Conservation (phyloP, 1,284 basidiomycete species). For the Golubevia pallescens region DNA sequence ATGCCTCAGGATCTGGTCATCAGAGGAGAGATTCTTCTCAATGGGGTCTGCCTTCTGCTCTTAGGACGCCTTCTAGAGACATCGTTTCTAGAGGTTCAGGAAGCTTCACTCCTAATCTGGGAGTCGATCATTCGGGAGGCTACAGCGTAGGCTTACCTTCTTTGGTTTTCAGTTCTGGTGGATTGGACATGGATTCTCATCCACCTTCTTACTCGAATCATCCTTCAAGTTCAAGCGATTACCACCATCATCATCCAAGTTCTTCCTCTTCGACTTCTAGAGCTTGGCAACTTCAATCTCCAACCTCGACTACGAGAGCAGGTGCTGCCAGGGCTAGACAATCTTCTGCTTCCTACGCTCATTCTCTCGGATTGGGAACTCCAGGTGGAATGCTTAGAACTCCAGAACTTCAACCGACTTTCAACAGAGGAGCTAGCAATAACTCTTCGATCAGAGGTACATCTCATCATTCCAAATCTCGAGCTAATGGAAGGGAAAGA, state of each 20-base stretch:
- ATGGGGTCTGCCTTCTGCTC: background rate
- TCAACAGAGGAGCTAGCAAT: background rate
- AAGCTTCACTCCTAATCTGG: background rate
- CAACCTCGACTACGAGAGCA: conserved; percentile 32
- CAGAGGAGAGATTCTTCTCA: conserved; percentile 13
- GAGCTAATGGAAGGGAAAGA: background rate
- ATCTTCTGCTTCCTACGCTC: conserved; percentile 13
- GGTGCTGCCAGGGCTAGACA: conserved; percentile 7
- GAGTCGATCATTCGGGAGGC: background rate
- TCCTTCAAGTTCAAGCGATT: background rate
- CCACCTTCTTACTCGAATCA: background rate
- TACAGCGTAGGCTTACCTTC: conserved; percentile 4
- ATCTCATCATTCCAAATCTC: background rate
- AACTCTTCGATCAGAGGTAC: background rate
- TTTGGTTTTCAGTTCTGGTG: conserved; percentile 31
- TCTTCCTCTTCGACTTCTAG: conserved; percentile 2
- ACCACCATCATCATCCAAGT: too few species aligned
- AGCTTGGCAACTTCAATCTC: conserved; percentile 35
- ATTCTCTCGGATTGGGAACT: conserved; percentile 17
- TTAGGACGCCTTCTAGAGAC: background rate
- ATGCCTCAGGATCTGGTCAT: conserved; percentile 28
- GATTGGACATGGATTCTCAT: background rate
- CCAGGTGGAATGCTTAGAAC: background rate
- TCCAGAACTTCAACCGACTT: background rate
- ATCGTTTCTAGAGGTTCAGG: background rate